Evolutionary conservation across 1,139 yeast genomes (phyloP), one percentile per base, ranked within the genome.

Genomic region (Pichia sp.): DNA sequence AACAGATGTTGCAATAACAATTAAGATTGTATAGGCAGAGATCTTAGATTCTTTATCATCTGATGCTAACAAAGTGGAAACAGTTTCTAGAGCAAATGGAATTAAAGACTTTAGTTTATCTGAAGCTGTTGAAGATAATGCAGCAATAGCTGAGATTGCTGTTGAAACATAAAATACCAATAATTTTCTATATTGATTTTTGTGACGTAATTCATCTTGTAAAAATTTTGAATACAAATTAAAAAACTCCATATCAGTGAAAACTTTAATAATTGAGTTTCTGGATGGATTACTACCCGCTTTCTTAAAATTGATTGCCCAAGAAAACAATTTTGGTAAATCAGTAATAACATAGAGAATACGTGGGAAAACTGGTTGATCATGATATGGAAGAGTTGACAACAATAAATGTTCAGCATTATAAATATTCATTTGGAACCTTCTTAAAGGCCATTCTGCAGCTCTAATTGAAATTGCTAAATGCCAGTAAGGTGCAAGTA

Each of bases 371-470:
- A 87, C 74, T 0, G 90, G 84, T 44, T 80, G 74, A 59, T 77
- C 79, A 67, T 84, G 89, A 69, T 87, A 87, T 30, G 97, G 95
- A 61, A 93, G 73, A 3, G 85, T 77, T 5, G 90, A 76, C 53
- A 91, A 71, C 45, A 95, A 64, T 42, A 93, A 66, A 54, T 75
- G 66, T 66, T 93, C 98, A 0, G 90, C 73, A 62, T 87, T 89
- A 63, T 86, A 85, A 47, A 87, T 75, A 65, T 93, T 93, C 59
- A 88, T 81, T 66, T 87, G 89, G 67, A 91, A 95, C 62, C 98
- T 79, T 71, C 99, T 84, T 29, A 93, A 84, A 42, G 93, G 79
- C 99, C 99, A 93, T 72, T 93, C 99, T 14, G 89, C 75, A 13
- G 97, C 95, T 62, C 84, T 84, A 49, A 89, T 67, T 2, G 96